A percentile compares a stretch with the other conserved stretches of the same genome.
These are phyloP conservation scores for Peltaster fructicola DNA, from an alignment of 2,329 filamentous ascomycete species.

Conservation along the genomic window DNA sequence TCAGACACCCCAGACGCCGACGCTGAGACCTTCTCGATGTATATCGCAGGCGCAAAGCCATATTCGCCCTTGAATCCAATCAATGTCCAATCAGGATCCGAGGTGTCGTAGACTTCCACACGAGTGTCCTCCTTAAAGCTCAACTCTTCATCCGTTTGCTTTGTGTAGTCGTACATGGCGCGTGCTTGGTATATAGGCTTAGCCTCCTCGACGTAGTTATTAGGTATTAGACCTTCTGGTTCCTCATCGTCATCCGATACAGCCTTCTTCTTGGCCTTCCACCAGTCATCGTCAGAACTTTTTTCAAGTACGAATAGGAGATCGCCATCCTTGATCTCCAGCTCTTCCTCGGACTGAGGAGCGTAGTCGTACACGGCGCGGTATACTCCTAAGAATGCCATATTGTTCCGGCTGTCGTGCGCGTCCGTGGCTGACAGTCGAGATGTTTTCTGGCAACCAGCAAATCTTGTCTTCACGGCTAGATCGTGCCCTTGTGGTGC, in stretches of 20 bases:
- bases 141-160: constrained; percentile 93
- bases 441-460: constrained; percentile 13
- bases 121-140: constrained; percentile 81
- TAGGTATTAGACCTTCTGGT: constrained; percentile 75
- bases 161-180: constrained; percentile 94
- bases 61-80: constrained; percentile 72
- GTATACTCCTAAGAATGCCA: constrained; percentile 88
- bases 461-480: too few relatives aligned
- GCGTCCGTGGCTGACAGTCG: constrained; percentile 43
- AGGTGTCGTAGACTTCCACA: constrained; percentile 71
- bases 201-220: constrained; percentile 86
- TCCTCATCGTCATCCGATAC: constrained; percentile 71
- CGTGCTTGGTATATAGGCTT: constrained; percentile 53
- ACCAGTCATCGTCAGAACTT: constrained; percentile 62
- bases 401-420: constrained; percentile 46
- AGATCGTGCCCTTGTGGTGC: too few relatives aligned
- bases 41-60: constrained; percentile 91
- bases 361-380: constrained; percentile 84
- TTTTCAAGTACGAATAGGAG: constrained; percentile 79
- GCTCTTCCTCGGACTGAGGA: constrained; percentile 71
- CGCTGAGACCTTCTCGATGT: constrained; percentile 55
- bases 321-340: constrained; percentile 71
- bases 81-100: constrained; percentile 92
- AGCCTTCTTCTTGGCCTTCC: constrained; percentile 87
- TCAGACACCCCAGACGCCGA: constrained; percentile 14